Base-by-base conservation (phyloP, 352 stramenopile genomes). In the Globisporangium heterothallicum region DNA sequence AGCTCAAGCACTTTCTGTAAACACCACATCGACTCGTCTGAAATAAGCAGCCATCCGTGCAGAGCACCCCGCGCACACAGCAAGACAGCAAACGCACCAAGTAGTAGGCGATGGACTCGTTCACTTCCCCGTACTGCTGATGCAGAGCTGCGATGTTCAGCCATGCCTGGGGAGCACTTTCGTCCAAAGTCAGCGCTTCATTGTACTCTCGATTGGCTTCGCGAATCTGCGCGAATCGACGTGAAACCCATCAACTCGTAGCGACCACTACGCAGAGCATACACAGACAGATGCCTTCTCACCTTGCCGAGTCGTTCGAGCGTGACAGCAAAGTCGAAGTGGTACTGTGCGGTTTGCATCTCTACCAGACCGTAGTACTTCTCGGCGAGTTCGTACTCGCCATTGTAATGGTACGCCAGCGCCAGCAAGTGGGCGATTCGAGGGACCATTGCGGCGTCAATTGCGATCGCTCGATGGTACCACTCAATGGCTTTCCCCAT, bases 81-180 rank as follows among this genome's bases (percentile, higher is more conserved):
- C 24, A 4, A 3, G 5, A 25, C 9, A 24, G 24, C 2, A 48
- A 25, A 44, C 61, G 45, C 13, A 64, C 62, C 52, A 70, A 42
- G 56, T 91, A 93, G 12, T 66, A 55, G 10, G 58, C 61, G 12
- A 91, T 68, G 2, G 82, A 80, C 9, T 68, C 63, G 35, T 60
- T 53, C n/a, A 77, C 58, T 6, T 83, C 54, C 5, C 82, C 82
- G 49, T 77, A 72, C 29, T 66, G 62, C 26, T 91, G 78, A 30
- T 91, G 72, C 18, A 89, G 54, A 6, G 75, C 67, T 18, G 79
- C 82, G 34, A 93, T 63, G 53, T 89, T 89, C 22, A 89, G 59
- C 54, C 70, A 74, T 27, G 78, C 82, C 19, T 66, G 27, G 21
- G 59, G 32, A 10, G 72, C 54, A 2, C 47, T 55, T 16, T 59